Evolutionary conservation across 139 green algal genomes (phyloP).

Genomic region (Spirogloea muscicola): DNA sequence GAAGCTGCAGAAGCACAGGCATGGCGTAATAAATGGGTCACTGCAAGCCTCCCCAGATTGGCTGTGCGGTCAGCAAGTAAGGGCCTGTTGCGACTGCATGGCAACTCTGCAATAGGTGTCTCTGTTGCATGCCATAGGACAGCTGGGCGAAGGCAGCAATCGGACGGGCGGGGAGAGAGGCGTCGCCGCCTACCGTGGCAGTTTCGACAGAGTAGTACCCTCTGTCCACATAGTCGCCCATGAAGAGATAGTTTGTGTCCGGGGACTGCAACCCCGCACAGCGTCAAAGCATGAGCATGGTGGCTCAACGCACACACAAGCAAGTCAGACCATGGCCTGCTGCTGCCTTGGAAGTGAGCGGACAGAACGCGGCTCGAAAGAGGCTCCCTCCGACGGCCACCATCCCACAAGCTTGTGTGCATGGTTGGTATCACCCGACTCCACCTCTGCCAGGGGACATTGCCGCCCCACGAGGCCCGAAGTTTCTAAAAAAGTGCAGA

Average conservation of each 20-base stretch:
- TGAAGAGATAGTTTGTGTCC: conserved; percentile 99
- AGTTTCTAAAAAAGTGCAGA: not conserved
- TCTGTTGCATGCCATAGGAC: no score
- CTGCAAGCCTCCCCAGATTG: no score
- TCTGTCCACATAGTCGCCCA: conserved; percentile 97
- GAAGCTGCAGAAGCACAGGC: conserved; percentile 11
- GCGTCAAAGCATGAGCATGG: no score
- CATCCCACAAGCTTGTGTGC: not conserved
- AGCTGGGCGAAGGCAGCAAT: no score
- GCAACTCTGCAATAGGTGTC: no score
- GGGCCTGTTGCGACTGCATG: no score
- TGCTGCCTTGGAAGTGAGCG: not conserved
- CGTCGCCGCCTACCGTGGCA: no score
- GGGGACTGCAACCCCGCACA: conserved; percentile 52
- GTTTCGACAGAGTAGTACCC: conserved; percentile 96
- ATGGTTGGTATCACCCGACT: not conserved
- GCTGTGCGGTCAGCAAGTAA: no score
- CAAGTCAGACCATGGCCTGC: no score
- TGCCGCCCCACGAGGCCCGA: not conserved
- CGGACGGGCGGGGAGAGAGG: no score
- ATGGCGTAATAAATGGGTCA: no score
- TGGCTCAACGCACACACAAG: no score
- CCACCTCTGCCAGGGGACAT: not conserved
- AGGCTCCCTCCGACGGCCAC: not conserved
- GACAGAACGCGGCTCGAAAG: not conserved